Base-by-base conservation (phyloP, 1,139 yeast genomes). In the Candida sp. region DNA sequence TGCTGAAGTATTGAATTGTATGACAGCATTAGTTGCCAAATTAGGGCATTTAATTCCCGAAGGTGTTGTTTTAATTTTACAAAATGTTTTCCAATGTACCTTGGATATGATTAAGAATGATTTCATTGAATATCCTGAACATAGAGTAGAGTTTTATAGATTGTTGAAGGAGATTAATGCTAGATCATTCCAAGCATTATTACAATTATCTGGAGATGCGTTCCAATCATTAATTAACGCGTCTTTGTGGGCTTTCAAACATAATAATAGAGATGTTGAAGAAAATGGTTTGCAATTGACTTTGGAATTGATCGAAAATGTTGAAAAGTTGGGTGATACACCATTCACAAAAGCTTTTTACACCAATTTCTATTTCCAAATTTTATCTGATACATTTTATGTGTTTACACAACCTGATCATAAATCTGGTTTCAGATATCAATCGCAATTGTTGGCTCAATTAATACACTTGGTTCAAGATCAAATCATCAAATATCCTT, bases 321-420 rank as follows among this genome's bases (percentile, higher is more conserved):
- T 91, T 87, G 95, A 91, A 50, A 81, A 79, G 47, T 71, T 87
- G 50, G 88, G 89, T 6, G 82, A 82, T 46, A 83, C 87, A 12
- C 81, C 85, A 40, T 87, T 91, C 57, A 84, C 96, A 8, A 81
- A 85, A 56, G 91, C 87, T 29, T 95, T 95, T 62, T 95, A 88
- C 71, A 84, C 84, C 60, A 88, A 84, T 59, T 95, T 86, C 62
- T 91, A 87, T 66, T 87, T 90, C 74, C 86, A 89, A 47, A 89
- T 95, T 49, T 79, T 93, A 51, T 84, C 95, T 44, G 99, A 93
- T 63, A 86, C 96, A 2, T 91, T 95, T 61, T 88, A 81, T 57
- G 99, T 93, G 27, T 77, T 95, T 45, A 93, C 99, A 3, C 99
- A 95, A 64, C 87, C 97, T 5, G 99, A 93, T 63, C 99, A 95